A percentile compares a stretch with the other conserved stretches of the same genome.
phyloP scores from a whole-genome alignment of 2,329 filamentous ascomycete genomes.

The Acephala macrosclerotiorum region DNA sequence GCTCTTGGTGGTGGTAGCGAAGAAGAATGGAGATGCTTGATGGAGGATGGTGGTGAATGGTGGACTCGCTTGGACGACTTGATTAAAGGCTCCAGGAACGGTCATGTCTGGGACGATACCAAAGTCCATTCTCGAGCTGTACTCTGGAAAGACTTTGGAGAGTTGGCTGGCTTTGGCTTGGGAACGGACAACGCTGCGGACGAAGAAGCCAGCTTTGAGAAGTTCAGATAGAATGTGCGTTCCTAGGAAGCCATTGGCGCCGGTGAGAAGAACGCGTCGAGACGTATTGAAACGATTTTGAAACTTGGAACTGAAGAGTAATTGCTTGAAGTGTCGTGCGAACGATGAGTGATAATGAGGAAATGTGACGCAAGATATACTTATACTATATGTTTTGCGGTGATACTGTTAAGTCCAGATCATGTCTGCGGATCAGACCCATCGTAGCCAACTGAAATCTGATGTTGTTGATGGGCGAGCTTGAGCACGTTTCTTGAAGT shows the following conservation, averaged over 20 bases:
- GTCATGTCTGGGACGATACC: slow-evolving; percentile 40
- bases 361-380: background rate
- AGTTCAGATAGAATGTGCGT: slow-evolving; percentile 41
- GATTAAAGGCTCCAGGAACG: slow-evolving; percentile 52
- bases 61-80: slow-evolving; percentile 63
- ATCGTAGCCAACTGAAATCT: background rate
- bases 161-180: slow-evolving; percentile 35
- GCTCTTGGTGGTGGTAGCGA: slow-evolving; percentile 39
- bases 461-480: background rate
- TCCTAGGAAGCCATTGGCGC: slow-evolving; percentile 43
- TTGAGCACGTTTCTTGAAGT: background rate
- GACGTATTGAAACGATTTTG: slow-evolving; percentile 35
- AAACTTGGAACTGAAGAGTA: background rate
- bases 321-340: background rate
- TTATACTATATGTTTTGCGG: background rate
- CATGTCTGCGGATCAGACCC: background rate
- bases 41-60: slow-evolving; percentile 63
- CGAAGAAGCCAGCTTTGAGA: slow-evolving; percentile 35
- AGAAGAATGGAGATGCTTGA: slow-evolving; percentile 64
- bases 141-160: slow-evolving; percentile 41
- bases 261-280: slow-evolving; percentile 40
- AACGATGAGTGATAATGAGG: background rate
- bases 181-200: slow-evolving; percentile 40
- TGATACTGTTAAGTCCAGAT: slow-evolving; percentile 4
- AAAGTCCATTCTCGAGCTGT: slow-evolving; percentile 41